Percentiles rank a stretch among this genome's conserved stretches.
These are phyloP conservation scores for Globisporangium uncinulatum DNA, from an alignment of 352 stramenopile genomes.

Conservation along the genomic window DNA sequence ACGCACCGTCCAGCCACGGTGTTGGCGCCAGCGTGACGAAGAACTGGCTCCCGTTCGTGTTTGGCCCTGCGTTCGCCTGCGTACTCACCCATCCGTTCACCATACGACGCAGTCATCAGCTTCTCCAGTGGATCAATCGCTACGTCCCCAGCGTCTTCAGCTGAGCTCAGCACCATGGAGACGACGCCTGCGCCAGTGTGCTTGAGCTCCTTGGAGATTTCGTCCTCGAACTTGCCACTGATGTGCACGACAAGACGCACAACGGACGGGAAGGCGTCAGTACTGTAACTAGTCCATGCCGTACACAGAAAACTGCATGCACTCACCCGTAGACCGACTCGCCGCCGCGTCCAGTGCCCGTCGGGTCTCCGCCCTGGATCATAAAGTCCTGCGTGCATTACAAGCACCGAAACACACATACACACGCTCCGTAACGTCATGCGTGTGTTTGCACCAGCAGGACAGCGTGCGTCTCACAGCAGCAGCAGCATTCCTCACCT, in stretches of 20 bases:
- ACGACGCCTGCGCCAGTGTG: constrained; percentile 92
- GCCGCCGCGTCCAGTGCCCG: constrained; percentile 88
- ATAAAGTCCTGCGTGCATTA: constrained; percentile 84
- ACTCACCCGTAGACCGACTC: constrained; percentile 89
- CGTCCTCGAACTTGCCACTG: constrained; percentile 92
- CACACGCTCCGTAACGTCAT: not conserved
- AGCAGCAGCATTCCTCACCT: constrained; percentile 17
- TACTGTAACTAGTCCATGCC: not conserved
- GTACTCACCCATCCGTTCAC: not conserved
- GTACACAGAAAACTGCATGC: not conserved
- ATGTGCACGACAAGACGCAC: too few species aligned
- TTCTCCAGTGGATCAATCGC: not conserved
- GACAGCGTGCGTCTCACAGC: not conserved
- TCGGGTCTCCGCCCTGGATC: constrained; percentile 95
- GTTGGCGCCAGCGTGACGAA: constrained; percentile 93
- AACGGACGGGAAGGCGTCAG: not conserved
- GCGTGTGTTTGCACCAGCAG: not conserved
- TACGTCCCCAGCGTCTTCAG: too few species aligned
- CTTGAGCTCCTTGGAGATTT: constrained; percentile 91
- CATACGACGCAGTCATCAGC: not conserved
- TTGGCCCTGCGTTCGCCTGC: constrained; percentile 86
- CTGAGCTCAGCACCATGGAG: constrained; percentile 50
- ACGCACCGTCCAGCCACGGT: constrained; percentile 89
- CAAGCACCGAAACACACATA: not conserved
- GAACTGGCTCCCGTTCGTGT: constrained; percentile 93